A percentile compares a stretch with the other conserved stretches of the same genome.
phyloP scores from a whole-genome alignment of 176 grass and related monocot genomes.

The Zea mays region Zm-B73-REFERENCE-NAM-5.0 NC_050099.1:70907001-70907500 shows the following conservation, averaged over 20 bases:
- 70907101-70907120: conserved; percentile 94
- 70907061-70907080: conserved; percentile 53
- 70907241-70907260: neutral
- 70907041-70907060: conserved; percentile 65
- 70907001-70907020: conserved; percentile 61
- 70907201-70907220: neutral
- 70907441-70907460: no score
- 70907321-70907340: neutral
- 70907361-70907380: neutral
- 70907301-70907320: neutral
- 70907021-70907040: conserved; percentile 49
- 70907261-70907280: neutral
- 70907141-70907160: conserved; percentile 76
- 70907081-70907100: conserved; percentile 83
- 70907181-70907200: neutral
- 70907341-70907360: neutral
- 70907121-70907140: conserved; percentile 77
- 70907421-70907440: no score
- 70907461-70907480: no score
- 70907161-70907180: neutral
- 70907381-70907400: neutral
- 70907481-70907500: no score
- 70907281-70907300: neutral
- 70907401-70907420: no score
- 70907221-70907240: neutral